phyloP scores from a whole-genome alignment of 805 yeast genomes.

The Metschnikowia sp. region DNA sequence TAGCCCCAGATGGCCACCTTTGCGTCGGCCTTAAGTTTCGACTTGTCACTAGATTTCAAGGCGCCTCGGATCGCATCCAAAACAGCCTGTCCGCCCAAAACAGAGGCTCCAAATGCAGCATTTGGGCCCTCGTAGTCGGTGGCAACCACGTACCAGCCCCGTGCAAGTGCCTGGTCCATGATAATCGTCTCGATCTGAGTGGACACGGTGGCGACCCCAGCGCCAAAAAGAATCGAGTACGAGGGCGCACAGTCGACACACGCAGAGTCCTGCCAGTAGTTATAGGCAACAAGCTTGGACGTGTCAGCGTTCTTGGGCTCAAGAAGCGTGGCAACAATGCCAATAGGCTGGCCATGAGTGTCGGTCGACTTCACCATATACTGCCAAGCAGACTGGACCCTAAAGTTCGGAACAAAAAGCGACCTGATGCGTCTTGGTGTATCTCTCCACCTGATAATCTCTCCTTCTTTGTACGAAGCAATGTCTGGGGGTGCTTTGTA shows the following conservation, averaged over 20 bases:
- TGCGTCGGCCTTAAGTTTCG: slow-evolving; percentile 22
- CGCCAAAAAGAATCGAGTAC: slow-evolving; percentile 16
- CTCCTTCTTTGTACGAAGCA: slow-evolving; percentile 7
- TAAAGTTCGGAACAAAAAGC: slow-evolving; percentile 5
- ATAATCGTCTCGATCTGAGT: slow-evolving; percentile 16
- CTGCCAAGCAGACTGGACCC: slow-evolving; percentile 17
- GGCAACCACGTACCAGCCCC: slow-evolving; percentile 32
- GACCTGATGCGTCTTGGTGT: slow-evolving; percentile 9
- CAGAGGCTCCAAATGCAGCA: slow-evolving; percentile 31
- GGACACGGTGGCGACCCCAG: slow-evolving; percentile 10
- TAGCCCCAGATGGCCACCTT: slow-evolving; percentile 30
- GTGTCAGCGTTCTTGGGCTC: slow-evolving; percentile 24
- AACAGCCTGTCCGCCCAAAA: slow-evolving; percentile 27
- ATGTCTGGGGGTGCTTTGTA: slow-evolving; percentile 9
- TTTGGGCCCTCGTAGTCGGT: slow-evolving; percentile 37
- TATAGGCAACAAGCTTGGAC: slow-evolving; percentile 19
- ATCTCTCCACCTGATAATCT: slow-evolving; percentile 5
- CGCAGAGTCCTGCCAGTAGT: slow-evolving; percentile 21
- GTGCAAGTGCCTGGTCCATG: slow-evolving; percentile 13
- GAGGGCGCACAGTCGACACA: slow-evolving; percentile 21
- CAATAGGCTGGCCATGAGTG: slow-evolving; percentile 18
- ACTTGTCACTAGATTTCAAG: slow-evolving; percentile 15
- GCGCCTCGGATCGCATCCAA: slow-evolving; percentile 31
- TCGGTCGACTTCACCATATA: slow-evolving; percentile 21
- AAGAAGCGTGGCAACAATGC: slow-evolving; percentile 20